Percentiles rank a stretch among this genome's conserved stretches.
phyloP scores from a whole-genome alignment of 2,329 filamentous ascomycete genomes.

The Lizonia empirigonia region DNA sequence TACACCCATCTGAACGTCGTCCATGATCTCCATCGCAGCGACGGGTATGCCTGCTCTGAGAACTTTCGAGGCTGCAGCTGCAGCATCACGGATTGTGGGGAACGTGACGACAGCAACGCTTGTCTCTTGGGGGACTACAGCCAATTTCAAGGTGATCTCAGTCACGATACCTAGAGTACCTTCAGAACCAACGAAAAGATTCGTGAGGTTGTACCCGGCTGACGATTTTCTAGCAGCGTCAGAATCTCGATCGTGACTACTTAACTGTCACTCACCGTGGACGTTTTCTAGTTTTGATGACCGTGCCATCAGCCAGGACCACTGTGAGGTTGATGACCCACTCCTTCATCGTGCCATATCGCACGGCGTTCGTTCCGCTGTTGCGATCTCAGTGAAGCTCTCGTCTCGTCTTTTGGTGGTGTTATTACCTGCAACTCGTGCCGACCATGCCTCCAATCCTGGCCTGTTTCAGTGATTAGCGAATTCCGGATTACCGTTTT shows the following conservation, averaged over 20 bases:
- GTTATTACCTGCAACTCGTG: slow-evolving; percentile 63
- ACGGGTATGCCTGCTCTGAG: slow-evolving; percentile 76
- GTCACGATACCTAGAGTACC: slow-evolving; percentile 82
- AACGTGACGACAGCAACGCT: slow-evolving; percentile 83
- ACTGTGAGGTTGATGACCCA: slow-evolving; percentile 85
- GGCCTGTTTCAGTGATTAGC: slow-evolving; percentile 52
- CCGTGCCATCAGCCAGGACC: slow-evolving; percentile 75
- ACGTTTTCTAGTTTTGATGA: slow-evolving; percentile 79
- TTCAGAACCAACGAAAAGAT: slow-evolving; percentile 79
- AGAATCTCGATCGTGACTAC: background rate
- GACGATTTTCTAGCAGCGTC: slow-evolving; percentile 65
- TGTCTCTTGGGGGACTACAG: slow-evolving; percentile 75
- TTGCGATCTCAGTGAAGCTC: slow-evolving; percentile 18
- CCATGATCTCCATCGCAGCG: slow-evolving; percentile 84
- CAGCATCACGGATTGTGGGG: slow-evolving; percentile 76
- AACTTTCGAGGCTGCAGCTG: slow-evolving; percentile 74
- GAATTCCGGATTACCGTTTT: slow-evolving; percentile 22
- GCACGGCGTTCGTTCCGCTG: slow-evolving; percentile 78
- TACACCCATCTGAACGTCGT: slow-evolving; percentile 84
- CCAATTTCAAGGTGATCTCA: slow-evolving; percentile 79
- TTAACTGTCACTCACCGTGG: slow-evolving; percentile 57
- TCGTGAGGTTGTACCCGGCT: slow-evolving; percentile 82
- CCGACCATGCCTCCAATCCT: slow-evolving; percentile 85
- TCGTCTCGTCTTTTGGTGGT: background rate
- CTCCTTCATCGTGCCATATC: slow-evolving; percentile 86